Conservation (phyloP, 2,329 filamentous ascomycete species). For the Colletotrichum navitas region DNA sequence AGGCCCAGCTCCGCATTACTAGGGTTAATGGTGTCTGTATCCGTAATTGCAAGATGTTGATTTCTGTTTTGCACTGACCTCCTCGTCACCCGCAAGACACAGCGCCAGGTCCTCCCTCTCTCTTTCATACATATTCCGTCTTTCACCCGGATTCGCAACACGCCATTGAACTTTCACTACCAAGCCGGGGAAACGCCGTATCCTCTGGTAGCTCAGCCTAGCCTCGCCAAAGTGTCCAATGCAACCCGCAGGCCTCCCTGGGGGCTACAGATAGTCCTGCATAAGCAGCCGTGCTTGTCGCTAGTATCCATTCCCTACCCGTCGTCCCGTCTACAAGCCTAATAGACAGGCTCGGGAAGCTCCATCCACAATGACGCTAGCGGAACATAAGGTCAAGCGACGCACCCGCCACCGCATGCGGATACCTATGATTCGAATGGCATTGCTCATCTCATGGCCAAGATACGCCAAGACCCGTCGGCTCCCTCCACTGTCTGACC, state of each 20-base stretch:
- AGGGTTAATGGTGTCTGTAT: neutral
- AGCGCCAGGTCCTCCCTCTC: conserved; percentile 1
- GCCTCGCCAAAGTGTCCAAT: neutral
- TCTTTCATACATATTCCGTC: neutral
- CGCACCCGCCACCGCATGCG: conserved; percentile 21
- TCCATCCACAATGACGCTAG: conserved; percentile 15
- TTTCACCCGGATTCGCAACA: neutral
- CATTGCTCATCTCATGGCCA: conserved; percentile 3
- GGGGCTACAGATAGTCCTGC: neutral
- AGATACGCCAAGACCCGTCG: conserved; percentile 3
- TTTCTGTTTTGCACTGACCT: conserved; percentile 6
- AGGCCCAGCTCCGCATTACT: neutral
- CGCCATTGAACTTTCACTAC: neutral
- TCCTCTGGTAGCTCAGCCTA: neutral
- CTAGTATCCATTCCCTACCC: neutral
- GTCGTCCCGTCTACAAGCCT: conserved; percentile 15
- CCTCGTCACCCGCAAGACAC: neutral
- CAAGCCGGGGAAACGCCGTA: conserved; percentile 2
- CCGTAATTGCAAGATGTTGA: neutral
- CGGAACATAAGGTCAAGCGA: conserved; percentile 5
- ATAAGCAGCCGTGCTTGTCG: neutral
- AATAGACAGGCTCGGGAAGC: conserved; percentile 21
- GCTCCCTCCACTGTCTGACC: neutral
- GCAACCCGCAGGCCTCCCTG: conserved; percentile 4
- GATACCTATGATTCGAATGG: neutral